Evolutionary conservation across 1,284 basidiomycete species (phyloP), one percentile per base, ranked within the genome.

Genomic region (Papiliotrema nemorosa): DNA sequence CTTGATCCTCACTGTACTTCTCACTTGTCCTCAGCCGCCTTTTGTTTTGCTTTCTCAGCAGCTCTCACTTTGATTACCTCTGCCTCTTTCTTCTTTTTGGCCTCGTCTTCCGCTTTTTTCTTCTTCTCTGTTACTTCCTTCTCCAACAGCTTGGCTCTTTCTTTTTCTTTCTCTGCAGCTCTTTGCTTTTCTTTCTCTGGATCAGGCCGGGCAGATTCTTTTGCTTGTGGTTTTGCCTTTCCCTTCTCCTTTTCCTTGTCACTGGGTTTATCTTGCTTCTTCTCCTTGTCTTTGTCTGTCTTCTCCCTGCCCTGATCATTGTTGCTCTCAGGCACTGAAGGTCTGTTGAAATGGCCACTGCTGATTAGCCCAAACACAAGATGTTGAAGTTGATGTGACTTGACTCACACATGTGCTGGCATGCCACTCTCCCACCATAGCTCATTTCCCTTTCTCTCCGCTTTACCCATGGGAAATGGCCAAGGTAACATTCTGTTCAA

Each of bases 381-480:
- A 7, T 16, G 44, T 29, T 7, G 18, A n/a, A n/a, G n/a, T n/a
- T n/a, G n/a, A n/a, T n/a, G n/a, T n/a, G n/a, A n/a, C 7, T 10
- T 16, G n/a, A 60, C 65, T 47, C 45, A 69, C 67, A 69, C 63
- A 59, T 69, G 65, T 38, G 41, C 37, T 16, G 65, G 67, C 49
- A 53, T 57, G 5, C 67, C 67, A 37, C 66, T 69, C 54, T 69
- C 67, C 67, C 67, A 69, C 67, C 67, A 69, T 20, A 69, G 39
- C 46, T 66, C 64, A 7, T 43, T 53, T 1, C 62, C 60, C 3
- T 16, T 44, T 14, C 34, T 27, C 22, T 18, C 53, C 13, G 66
- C 66, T 22, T 37, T 46, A 10, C 66, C 66, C 55, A 69, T 57
- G 0, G 67, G 67, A 38, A 67, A 69, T 7, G 65, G 63, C 67